Evolutionary conservation across 352 stramenopile species (phyloP), one percentile per base, ranked within the genome.

Genomic region (Salisapilia sapeloensis): DNA sequence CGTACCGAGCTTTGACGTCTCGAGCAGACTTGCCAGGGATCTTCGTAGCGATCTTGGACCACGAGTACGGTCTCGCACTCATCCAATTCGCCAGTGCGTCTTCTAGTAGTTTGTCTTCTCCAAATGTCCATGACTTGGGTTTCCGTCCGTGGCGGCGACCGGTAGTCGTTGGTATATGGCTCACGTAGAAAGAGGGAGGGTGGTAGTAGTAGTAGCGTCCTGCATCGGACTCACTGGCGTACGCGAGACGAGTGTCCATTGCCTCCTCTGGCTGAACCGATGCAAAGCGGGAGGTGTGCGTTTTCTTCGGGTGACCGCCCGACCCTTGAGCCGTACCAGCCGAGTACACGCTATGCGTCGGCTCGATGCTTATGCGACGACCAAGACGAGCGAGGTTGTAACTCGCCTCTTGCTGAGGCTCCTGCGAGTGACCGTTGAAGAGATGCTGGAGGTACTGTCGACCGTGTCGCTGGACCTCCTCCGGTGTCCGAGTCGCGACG

Each of bases 91-190:
- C 72, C 11, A 91, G 49, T 24, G 59, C 63, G 20, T 45, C 67
- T 46, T 91, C 76, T 35, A 91, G 74, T 2, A 60, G 50, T 48
- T 83, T 82, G 40, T 91, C 72, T 47, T 91, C 72, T 31, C 86
- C 58, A 25, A 81, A 79, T 19, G 48, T 85, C 76, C 76, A 91
- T 9, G 46, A 32, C 21, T 67, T 81, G n/a, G 49, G 38, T 4
- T 36, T 40, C 18, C 38, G 31, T 27, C 38, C 43, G 32, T 56
- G 56, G 27, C 53, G 53, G 15, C 24, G 45, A 31, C 13, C 25
- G 10, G 33, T 27, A 21, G 12, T 31, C 15, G 12, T 12, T 10
- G n/a, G 9, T 13, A 9, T 15, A 2, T 14, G 18, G 14, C 18
- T 12, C 14, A 20, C 24, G 19, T n/a, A 19, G 30, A n/a, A 13